Percentiles rank a stretch among this genome's conserved stretches.
phyloP scores from a whole-genome alignment of 2,329 filamentous ascomycete species.

The Cadophora luteo-olivacea region DNA sequence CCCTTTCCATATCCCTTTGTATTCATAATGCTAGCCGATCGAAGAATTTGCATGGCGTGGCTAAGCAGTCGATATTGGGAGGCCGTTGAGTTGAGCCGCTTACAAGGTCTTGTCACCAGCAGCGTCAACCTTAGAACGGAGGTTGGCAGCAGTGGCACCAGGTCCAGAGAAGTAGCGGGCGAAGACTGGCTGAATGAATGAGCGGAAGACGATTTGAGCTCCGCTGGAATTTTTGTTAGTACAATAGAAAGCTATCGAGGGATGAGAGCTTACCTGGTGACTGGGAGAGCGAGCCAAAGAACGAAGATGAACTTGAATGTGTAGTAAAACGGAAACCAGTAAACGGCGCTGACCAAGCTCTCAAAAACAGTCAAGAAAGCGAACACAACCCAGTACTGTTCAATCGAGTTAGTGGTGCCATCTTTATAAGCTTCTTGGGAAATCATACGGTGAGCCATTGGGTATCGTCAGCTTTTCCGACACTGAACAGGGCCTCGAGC shows the following conservation, averaged over 20 bases:
- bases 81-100: slow-evolving; percentile 36
- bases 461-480: slow-evolving; percentile 77
- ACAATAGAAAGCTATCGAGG: not conserved
- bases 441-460: slow-evolving; percentile 76
- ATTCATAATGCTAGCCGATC: slow-evolving; percentile 6
- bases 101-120: slow-evolving; percentile 71
- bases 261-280: slow-evolving; percentile 78
- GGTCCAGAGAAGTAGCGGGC: slow-evolving; percentile 82
- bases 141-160: slow-evolving; percentile 81
- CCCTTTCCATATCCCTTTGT: slow-evolving; percentile 7
- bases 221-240: slow-evolving; percentile 63
- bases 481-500: slow-evolving; percentile 75
- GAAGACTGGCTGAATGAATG: slow-evolving; percentile 89
- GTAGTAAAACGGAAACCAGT: slow-evolving; percentile 99
- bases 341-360: slow-evolving; percentile 82
- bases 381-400: slow-evolving; percentile 87
- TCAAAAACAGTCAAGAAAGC: slow-evolving; percentile 83
- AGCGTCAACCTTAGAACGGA: slow-evolving; percentile 86
- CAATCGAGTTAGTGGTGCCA: slow-evolving; percentile 18
- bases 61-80: slow-evolving; percentile 19
- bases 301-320: slow-evolving; percentile 99
- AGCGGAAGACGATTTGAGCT: slow-evolving; percentile 95
- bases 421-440: not conserved
- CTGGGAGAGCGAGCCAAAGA: slow-evolving; percentile 96
- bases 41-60: slow-evolving; percentile 13